Evolutionary conservation across 2,329 filamentous ascomycete species (phyloP), one percentile per base, ranked within the genome.

Genomic region (Monilinia vaccinii-corymbosi): DNA sequence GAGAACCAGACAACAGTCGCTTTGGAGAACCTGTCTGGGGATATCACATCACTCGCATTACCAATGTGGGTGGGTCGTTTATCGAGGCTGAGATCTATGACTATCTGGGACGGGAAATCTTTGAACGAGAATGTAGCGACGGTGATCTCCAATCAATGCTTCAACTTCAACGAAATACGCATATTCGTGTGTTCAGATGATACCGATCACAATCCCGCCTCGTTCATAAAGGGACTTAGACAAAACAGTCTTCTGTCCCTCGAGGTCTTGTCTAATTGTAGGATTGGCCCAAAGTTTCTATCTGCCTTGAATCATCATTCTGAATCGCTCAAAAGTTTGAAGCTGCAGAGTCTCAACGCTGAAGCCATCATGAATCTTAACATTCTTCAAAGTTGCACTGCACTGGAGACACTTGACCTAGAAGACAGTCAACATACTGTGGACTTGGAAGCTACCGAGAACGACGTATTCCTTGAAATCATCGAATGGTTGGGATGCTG

Each of bases 41-140:
- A 79, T 60, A 73, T 85, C 42, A 73, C 80, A n/a, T 75, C 78
- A 9, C 73, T 73, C 52, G 73, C 78, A 6, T 74, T 90, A 6
- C 74, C 80, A 0, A 73, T 71, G 32, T 89, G 86, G 85, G 76
- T 83, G 16, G 77, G 81, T 14, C 76, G 79, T 36, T 72, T 89
- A 31, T 76, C 81, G 1, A 77, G 80, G 31, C 73, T 91, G 10
- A 79, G 77, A 58, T 78, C 77, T 1, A 75, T 90, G 38, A 79
- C 81, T 18, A 73, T 89, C 2, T 83, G 78, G 70, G 81, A 86
- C 63, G 86, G 85, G 3, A 78, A 77, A 44, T 78, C 81, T 11
- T 75, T 91, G 1, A 79, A 77, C 45, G 74, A 80, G 55, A 77
- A 81, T 59, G 76, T 79, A 2, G 79, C 80, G 36, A 73, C 74